phyloP scores from a whole-genome alignment of 2,329 filamentous ascomycete genomes.

The Endothia cerciana region DNA sequence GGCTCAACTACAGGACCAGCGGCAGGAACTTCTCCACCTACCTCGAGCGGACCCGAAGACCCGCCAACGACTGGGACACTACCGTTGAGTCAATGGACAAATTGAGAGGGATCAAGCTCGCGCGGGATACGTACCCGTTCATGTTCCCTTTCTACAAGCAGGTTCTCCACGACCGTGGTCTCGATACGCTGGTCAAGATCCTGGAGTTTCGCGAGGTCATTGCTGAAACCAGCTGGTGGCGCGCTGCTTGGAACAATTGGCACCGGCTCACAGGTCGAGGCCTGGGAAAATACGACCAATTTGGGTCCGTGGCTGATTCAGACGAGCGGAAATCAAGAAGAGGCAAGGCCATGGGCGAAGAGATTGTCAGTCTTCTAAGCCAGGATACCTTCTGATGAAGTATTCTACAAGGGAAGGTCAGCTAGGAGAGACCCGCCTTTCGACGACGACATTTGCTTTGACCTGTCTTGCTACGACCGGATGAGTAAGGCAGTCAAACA shows the following conservation, averaged over 20 bases:
- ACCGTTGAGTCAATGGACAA: conserved; percentile 9
- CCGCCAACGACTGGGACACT: background rate
- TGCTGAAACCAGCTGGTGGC: background rate
- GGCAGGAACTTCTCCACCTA: background rate
- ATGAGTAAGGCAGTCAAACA: background rate
- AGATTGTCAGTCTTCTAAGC: background rate
- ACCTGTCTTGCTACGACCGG: too few relatives aligned
- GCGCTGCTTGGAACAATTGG: background rate
- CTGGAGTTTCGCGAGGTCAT: background rate
- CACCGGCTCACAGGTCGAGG: background rate
- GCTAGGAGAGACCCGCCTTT: too few relatives aligned
- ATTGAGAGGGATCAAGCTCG: conserved; percentile 5
- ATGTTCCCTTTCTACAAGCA: conserved; percentile 14
- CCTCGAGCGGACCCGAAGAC: background rate
- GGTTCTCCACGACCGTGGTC: background rate
- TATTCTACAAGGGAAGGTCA: background rate
- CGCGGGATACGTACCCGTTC: conserved; percentile 10
- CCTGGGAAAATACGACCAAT: background rate
- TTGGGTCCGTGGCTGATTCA: background rate
- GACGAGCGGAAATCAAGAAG: background rate
- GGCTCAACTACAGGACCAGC: background rate
- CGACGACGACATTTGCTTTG: too few relatives aligned
- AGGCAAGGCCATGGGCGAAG: background rate
- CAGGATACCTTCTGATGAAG: background rate
- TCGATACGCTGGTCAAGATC: background rate